Conservation (phyloP, 2,329 filamentous ascomycete species). For the Diaporthe capsici region DNA sequence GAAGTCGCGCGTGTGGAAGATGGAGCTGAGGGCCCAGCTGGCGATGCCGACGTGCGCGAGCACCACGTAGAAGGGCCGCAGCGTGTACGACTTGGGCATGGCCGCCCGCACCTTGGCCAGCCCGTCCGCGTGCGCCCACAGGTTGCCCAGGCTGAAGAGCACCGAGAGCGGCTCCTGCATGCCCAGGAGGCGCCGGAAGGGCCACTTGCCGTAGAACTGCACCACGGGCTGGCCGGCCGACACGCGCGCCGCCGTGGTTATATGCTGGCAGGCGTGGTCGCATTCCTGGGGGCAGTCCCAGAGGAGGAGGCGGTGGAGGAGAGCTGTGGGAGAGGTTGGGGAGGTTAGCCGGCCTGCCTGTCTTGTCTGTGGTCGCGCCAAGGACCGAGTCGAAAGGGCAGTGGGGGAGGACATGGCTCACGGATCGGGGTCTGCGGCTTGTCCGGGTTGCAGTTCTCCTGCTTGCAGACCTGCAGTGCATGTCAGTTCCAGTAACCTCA, state of each 20-base stretch:
- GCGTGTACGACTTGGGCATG: conserved; percentile 80
- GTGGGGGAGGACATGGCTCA: conserved; percentile 61
- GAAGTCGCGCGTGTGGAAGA: conserved; percentile 95
- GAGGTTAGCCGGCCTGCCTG: conserved; percentile 20
- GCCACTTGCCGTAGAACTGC: conserved; percentile 99
- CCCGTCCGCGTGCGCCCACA: conserved; percentile 86
- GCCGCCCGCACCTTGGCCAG: conserved; percentile 77
- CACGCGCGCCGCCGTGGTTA: conserved; percentile 82
- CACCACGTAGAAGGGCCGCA: conserved; percentile 84
- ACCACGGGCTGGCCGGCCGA: conserved; percentile 77
- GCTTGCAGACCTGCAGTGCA: conserved; percentile 78
- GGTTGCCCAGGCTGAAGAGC: conserved; percentile 93
- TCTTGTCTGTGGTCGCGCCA: conserved; percentile 19
- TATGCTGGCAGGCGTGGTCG: conserved; percentile 98
- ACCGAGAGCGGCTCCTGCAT: conserved; percentile 97
- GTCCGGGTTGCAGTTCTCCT: conserved; percentile 81
- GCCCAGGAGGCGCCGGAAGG: conserved; percentile 89
- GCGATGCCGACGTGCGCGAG: conserved; percentile 86
- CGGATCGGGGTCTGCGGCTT: conserved; percentile 75
- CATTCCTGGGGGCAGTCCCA: conserved; percentile 96
- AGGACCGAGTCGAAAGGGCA: conserved; percentile 36
- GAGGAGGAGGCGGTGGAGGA: conserved; percentile 87
- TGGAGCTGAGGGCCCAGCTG: conserved; percentile 89
- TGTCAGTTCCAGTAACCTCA: background rate
- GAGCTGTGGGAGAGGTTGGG: conserved; percentile 66